Evolutionary conservation across 139 green algal genomes (phyloP), one percentile per base, ranked within the genome.

Genomic region (Chlamydomonas schloesseri): DNA sequence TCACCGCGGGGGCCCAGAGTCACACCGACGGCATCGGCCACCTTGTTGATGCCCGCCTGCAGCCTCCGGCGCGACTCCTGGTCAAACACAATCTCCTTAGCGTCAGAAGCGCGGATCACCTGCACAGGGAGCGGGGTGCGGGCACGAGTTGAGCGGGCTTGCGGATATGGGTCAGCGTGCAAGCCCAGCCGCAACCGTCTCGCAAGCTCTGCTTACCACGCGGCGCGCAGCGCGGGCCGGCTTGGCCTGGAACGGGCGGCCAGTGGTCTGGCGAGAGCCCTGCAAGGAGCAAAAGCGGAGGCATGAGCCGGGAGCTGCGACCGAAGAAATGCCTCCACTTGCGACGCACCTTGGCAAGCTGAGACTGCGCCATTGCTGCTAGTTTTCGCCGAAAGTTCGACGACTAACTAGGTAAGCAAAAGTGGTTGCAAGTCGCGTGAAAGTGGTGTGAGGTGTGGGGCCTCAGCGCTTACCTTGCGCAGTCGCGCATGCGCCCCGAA

Each of bases 71-170:
- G 93, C 13, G 95, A 98, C 33, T 94, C 94, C 46, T 93, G 93
- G 88, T 99, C 98, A 84, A 99, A 99, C 3, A 96, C 72, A 62
- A 99, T 98, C 60, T 99, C 95, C 92, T 99, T 99, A 18, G 97
- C 94, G 18, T 99, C 97, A 31, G 86, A 23, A 0, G 97, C 97
- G 8, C 90, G 86, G 14, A 91, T 88, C 0, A 95, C 89, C 95
- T 97, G 93, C 60, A 74, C 73, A 28, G 9, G 53, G 34, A 26
- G n/a, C 24, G 47, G 13, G 13, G 15, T 69, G 8, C 34, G 62
- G 13, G 21, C 8, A 3, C n/a, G 53, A 31, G 50, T 8, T 33
- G 17, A 73, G 34, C 8, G 8, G 5, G 24, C 24, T 33, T 31
- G 33, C 50, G 37, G 76, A 83, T 83, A 83, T 60, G 60, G 76